Conservation (phyloP, 352 stramenopile species). For the Paralagenidium karlingii region DNA sequence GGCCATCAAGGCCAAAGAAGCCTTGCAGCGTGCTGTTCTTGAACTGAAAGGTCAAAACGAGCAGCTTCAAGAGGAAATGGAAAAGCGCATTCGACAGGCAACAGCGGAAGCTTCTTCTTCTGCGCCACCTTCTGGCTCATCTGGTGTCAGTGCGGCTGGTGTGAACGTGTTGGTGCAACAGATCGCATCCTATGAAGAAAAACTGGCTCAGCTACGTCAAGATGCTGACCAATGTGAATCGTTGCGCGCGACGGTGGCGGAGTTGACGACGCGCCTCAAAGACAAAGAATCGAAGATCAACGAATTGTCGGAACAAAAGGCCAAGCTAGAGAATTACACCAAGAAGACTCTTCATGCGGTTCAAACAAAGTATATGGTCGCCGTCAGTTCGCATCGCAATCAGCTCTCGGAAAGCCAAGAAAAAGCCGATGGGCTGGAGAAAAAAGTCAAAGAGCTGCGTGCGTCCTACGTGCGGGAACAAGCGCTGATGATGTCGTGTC, state of each 20-base stretch:
- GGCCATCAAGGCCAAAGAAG: slow-evolving; percentile 58
- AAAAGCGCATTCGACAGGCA: too few relatives aligned
- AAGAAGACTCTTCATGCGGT: slow-evolving; percentile 86
- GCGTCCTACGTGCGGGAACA: slow-evolving; percentile 74
- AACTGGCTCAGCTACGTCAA: too few relatives aligned
- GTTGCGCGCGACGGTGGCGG: slow-evolving; percentile 56
- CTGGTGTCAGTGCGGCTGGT: slow-evolving; percentile 2
- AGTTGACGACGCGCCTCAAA: slow-evolving; percentile 78
- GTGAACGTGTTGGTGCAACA: slow-evolving; percentile 3
- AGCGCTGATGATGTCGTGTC: slow-evolving; percentile 80
- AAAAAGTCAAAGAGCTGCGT: slow-evolving; percentile 75
- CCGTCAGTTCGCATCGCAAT: slow-evolving; percentile 79
- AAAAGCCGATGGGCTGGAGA: slow-evolving; percentile 72
- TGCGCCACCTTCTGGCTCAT: slow-evolving; percentile 1
- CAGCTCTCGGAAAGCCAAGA: slow-evolving; percentile 81
- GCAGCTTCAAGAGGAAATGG: slow-evolving; percentile 49
- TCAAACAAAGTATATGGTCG: slow-evolving; percentile 86
- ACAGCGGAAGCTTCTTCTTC: slow-evolving; percentile 1
- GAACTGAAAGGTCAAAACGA: slow-evolving; percentile 71
- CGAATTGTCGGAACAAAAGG: slow-evolving; percentile 69
- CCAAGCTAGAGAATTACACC: slow-evolving; percentile 85
- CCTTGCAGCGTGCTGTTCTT: slow-evolving; percentile 46
- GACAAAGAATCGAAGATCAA: slow-evolving; percentile 85
- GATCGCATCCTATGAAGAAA: slow-evolving; percentile 26
- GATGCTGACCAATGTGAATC: slow-evolving; percentile 58